These are phyloP conservation scores for Pleurostoma richardsiae DNA, from an alignment of 2,329 filamentous ascomycete genomes.

Conservation along the genomic window DNA sequence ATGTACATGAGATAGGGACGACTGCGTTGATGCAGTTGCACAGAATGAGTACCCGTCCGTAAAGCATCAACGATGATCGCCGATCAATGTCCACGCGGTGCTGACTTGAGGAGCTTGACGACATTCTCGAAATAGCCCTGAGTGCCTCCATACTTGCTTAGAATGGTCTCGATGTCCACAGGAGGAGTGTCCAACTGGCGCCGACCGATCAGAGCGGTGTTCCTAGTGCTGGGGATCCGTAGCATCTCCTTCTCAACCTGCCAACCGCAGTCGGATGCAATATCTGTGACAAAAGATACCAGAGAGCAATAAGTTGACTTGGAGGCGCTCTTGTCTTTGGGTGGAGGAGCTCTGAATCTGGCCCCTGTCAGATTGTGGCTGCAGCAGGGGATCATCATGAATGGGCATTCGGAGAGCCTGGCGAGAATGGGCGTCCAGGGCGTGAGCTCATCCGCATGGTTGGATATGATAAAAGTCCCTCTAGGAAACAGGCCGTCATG, in stretches of 20 bases:
- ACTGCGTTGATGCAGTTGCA: too few relatives aligned
- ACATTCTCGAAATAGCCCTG: slow-evolving; percentile 56
- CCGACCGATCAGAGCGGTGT: slow-evolving; percentile 74
- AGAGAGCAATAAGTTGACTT: slow-evolving; percentile 78
- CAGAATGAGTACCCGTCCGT: too few relatives aligned
- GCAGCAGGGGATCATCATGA: slow-evolving; percentile 93
- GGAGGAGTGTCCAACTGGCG: slow-evolving; percentile 20
- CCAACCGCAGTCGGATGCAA: slow-evolving; percentile 72
- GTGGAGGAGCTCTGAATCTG: slow-evolving; percentile 61
- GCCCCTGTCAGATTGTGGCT: slow-evolving; percentile 79
- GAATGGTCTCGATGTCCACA: slow-evolving; percentile 36
- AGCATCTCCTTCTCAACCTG: slow-evolving; percentile 77
- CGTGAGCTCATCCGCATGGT: slow-evolving; percentile 94
- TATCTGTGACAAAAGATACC: slow-evolving; percentile 67
- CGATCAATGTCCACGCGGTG: slow-evolving; percentile 30
- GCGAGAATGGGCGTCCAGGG: slow-evolving; percentile 92
- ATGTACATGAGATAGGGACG: background rate
- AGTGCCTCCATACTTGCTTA: slow-evolving; percentile 49
- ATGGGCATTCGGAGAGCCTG: slow-evolving; percentile 68
- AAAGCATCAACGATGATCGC: background rate
- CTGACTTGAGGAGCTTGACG: slow-evolving; percentile 51
- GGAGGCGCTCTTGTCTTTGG: slow-evolving; percentile 41
- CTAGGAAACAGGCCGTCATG: slow-evolving; percentile 63
- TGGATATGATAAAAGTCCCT: slow-evolving; percentile 89
- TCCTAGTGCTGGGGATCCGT: slow-evolving; percentile 87